Base-by-base conservation (phyloP, 1,284 basidiomycete genomes). In the Mycena citricolor region DNA sequence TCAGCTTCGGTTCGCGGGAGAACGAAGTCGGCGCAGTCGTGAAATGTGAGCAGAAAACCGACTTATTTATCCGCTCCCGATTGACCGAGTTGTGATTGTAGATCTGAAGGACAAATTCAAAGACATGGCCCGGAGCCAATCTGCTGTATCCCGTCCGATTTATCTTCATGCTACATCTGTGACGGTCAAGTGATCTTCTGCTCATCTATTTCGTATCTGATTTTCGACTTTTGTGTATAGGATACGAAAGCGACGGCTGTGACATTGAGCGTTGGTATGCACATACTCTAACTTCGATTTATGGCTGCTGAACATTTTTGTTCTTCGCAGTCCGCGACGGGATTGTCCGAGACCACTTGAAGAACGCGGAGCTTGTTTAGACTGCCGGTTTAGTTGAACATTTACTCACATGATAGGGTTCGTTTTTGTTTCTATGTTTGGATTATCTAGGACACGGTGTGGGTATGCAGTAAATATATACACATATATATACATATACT, bases 161-260 rank as follows among this genome's bases (percentile, higher is more conserved):
- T 52, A 52, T 12, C 36, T 52, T 7, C 48, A 52, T 16, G 39
- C 50, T 0, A 52, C 50, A 14, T 43, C 39, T 29, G 50, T 49
- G 10, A 52, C 50, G 12, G 50, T 51, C 22, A 14, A 44, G 34
- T 33, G 29, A 16, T 32, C 23, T 21, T 34, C 12, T 20, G n/a
- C n/a, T n/a, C 24, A 10, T 22, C 19, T 12, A 2, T n/a, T n/a
- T n/a, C n/a, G n/a, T n/a, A n/a, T n/a, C n/a, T n/a, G n/a, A 22
- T 37, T 10, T 24, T 24, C 10, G 8, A 8, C 24, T 16, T 21
- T 12, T 37, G 16, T 39, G 8, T 11, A n/a, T 19, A 51, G 45
- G 51, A 54, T 43, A 51, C 52, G 46, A 54, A 54, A 47, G 49
- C 52, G 29, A 54, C 52, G 6, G 52, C 52, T 35, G 32, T 34